These are phyloP conservation scores for Ceratopteris richardii DNA, from an alignment of 75 land plant species.

Conservation along the genomic window DNA sequence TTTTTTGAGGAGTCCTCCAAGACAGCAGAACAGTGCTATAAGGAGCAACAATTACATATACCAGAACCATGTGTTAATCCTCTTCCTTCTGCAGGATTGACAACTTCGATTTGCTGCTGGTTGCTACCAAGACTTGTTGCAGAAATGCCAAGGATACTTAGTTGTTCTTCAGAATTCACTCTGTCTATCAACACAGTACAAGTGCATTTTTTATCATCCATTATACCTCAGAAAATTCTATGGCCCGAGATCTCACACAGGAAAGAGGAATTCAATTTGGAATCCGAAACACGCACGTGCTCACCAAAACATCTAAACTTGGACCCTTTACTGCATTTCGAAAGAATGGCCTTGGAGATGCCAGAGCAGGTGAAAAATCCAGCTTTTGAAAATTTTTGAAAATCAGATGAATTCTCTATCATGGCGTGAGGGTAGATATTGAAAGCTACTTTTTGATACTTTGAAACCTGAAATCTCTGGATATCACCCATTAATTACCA, in stretches of 20 bases:
- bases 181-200: conserved; percentile 3
- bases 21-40: background rate
- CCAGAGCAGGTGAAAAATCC: background rate
- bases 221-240: background rate
- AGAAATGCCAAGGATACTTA: background rate
- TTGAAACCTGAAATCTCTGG: too few species aligned
- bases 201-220: background rate
- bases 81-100: background rate
- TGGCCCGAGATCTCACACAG: background rate
- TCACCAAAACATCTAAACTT: too few species aligned
- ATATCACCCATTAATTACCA: too few species aligned
- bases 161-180: background rate
- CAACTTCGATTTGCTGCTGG: background rate
- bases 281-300: background rate
- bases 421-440: too few species aligned
- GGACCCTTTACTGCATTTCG: background rate
- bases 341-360: background rate
- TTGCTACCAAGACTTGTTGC: background rate
- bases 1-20: conserved; percentile 6
- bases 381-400: too few species aligned
- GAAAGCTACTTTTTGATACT: too few species aligned
- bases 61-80: background rate
- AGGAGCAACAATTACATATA: background rate
- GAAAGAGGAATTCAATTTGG: background rate
- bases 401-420: too few species aligned